Evolutionary conservation across 164 flowering plant species (phyloP).

Genomic region (Piper betle): DNA sequence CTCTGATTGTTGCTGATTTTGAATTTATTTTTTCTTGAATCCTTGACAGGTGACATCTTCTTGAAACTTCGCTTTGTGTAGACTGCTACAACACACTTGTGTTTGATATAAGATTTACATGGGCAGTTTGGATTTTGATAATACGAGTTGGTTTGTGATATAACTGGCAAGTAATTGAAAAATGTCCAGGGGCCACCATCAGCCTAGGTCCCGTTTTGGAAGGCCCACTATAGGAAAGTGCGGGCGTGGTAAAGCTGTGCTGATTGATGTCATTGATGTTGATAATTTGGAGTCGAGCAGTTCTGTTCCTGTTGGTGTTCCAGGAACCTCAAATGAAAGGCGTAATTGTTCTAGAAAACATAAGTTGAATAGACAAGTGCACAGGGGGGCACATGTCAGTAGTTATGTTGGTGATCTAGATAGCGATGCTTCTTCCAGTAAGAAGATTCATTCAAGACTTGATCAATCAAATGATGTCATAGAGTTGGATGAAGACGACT

Average conservation of each 20-base stretch:
- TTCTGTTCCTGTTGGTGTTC: constrained; percentile 29
- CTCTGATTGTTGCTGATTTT: too few species aligned
- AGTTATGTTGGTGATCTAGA: constrained; percentile 20
- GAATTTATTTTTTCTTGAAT: too few species aligned
- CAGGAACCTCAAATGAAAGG: constrained; percentile 27
- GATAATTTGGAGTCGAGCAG: constrained; percentile 2
- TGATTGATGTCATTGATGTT: constrained; percentile 46
- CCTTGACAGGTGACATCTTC: too few species aligned
- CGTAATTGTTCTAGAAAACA: constrained; percentile 8
- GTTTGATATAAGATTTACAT: too few species aligned
- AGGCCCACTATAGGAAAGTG: constrained; percentile 16
- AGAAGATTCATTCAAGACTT: constrained; percentile 10
- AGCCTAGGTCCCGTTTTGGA: constrained; percentile 11
- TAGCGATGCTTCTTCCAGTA: constrained; percentile 29
- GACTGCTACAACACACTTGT: too few species aligned
- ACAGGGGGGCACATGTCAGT: constrained; percentile 18
- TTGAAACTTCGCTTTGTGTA: too few species aligned
- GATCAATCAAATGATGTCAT: constrained; percentile 7
- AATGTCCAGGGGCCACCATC: constrained; percentile 18
- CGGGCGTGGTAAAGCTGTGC: constrained; percentile 18
- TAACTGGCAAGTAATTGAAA: too few species aligned
- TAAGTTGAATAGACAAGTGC: constrained; percentile 9
- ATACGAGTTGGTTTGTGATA: too few species aligned
- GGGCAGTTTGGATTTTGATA: too few species aligned
- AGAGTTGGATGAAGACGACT: constrained; percentile 20